Evolutionary conservation across 176 grass and related monocot genomes (phyloP).

Genomic region (Elaeis guineensis): DNA sequence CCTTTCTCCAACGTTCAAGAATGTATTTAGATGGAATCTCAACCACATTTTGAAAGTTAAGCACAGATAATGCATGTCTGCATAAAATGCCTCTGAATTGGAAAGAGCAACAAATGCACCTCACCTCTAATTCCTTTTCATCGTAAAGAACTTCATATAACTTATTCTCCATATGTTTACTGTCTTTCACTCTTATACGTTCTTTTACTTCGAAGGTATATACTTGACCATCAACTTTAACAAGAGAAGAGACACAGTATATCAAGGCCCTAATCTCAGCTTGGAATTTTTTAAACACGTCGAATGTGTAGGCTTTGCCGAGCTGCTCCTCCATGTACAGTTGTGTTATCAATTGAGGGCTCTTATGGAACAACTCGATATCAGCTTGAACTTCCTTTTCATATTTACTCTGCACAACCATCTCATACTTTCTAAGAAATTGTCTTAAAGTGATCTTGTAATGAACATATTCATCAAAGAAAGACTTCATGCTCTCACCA

Average conservation of each 20-base stretch:
- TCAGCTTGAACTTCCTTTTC: conserved; percentile 10
- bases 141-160: conserved; percentile 6
- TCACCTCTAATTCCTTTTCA: conserved; percentile 4
- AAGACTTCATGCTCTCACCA: conserved; percentile 1
- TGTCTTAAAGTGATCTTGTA: background rate
- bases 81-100: conserved; percentile 6
- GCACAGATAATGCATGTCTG: conserved; percentile 13
- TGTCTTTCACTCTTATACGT: conserved; percentile 1
- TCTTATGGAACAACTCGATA: conserved; percentile 1
- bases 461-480: conserved; percentile 9
- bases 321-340: conserved; percentile 11
- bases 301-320: conserved; percentile 8
- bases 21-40: conserved; percentile 10
- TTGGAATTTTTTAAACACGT: background rate
- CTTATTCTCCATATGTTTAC: conserved; percentile 3
- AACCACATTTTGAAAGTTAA: conserved; percentile 8
- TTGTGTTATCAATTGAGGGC: conserved; percentile 9
- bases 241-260: conserved; percentile 4
- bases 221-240: conserved; percentile 4
- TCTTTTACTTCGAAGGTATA: conserved; percentile 6
- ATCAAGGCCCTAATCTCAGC: conserved; percentile 11
- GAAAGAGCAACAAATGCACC: conserved; percentile 12
- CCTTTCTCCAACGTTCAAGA: conserved; percentile 7
- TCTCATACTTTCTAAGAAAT: conserved; percentile 7
- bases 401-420: background rate